Base-by-base conservation (phyloP, 768 basidiomycete genomes). In the Suillus decipiens region DNA sequence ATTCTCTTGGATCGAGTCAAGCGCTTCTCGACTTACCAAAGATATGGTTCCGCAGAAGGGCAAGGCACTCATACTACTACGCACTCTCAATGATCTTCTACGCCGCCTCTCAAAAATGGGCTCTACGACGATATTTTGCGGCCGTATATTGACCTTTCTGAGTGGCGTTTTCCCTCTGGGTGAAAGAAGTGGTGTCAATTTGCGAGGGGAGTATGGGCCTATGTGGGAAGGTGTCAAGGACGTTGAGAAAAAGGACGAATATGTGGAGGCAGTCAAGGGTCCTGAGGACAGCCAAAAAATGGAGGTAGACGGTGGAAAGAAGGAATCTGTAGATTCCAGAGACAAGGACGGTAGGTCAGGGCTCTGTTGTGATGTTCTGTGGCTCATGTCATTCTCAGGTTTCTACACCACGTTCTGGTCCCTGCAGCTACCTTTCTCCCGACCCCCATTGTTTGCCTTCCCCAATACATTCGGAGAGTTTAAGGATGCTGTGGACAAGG, bases 351-450 rank as follows among this genome's bases (percentile, higher is more conserved):
- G 91, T 86, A 69, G 55, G 76, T n/a, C 24, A 47, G 60, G 11
- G 33, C 42, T 60, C 57, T 57, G 42, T 41, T n/a, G 48, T 28
- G 3, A 15, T 56, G 28, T 37, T 24, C 39, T 11, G n/a, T 10
- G 7, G 39, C 62, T 61, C 59, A 71, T 53, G 48, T 50, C 61
- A 36, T 59, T 41, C 61, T 51, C 67, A 88, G 92, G 90, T 31
- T 90, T 95, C 71, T 95, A 94, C 77, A 84, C 87, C 63, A 91
- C 86, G 0, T 96, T 96, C 78, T 96, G 95, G 95, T 89, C 89
- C 0, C 79, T 96, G 9, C 95, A 97, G 70, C 79, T 89, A 5
- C 87, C 86, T 6, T 96, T 96, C 76, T 93, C 92, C 36, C 85
- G 88, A 65, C 95, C 95, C 2, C 81, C 87, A 0, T 66, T 86